These are phyloP conservation scores for Lolium rigidum DNA, from an alignment of 176 grass and related monocot species.

Conservation along the genomic window DNA sequence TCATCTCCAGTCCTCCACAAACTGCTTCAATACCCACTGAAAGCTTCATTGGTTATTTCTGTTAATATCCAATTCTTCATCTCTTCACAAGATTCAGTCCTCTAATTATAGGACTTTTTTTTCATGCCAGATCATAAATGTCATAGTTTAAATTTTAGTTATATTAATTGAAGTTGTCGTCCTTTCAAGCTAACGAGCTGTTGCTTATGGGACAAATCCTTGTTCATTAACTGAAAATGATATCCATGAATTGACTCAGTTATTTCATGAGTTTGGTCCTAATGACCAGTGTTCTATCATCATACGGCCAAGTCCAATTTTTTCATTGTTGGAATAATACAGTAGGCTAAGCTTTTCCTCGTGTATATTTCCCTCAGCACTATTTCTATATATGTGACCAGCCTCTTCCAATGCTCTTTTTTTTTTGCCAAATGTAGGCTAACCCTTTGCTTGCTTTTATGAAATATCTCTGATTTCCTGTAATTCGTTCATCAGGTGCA, in stretches of 20 bases:
- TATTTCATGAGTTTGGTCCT: background rate
- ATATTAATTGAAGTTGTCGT: background rate
- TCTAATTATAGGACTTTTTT: background rate
- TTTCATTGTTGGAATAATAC: background rate
- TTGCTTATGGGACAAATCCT: background rate
- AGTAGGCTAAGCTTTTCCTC: background rate
- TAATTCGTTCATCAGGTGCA: no score
- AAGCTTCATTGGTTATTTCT: background rate
- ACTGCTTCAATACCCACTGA: background rate
- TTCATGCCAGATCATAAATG: background rate
- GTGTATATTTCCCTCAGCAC: background rate
- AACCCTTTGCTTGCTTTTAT: background rate
- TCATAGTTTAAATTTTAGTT: background rate
- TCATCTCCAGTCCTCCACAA: background rate
- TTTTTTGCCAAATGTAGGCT: no score
- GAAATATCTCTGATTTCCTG: no score
- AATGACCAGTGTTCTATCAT: background rate
- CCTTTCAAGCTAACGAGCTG: background rate
- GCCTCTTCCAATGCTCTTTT: background rate
- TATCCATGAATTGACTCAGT: background rate
- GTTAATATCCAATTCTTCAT: background rate
- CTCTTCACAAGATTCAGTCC: background rate
- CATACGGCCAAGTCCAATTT: background rate
- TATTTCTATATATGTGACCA: background rate
- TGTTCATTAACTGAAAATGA: background rate